Base-by-base conservation (phyloP, 1,284 basidiomycete genomes). In the Naganishia sp. region DNA sequence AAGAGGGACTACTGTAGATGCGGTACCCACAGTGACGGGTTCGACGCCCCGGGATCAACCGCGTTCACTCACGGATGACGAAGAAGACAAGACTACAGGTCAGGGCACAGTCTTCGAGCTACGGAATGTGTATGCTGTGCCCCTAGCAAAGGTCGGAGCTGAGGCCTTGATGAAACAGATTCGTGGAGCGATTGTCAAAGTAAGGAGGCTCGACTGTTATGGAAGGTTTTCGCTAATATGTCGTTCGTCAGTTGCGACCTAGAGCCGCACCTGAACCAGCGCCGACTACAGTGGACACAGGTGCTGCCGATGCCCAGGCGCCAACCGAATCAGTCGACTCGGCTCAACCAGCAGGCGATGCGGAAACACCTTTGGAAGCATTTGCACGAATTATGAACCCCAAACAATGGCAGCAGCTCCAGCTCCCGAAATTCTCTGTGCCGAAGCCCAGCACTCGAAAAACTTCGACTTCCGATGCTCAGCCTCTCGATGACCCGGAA, bases 121-220 rank as follows among this genome's bases (percentile, higher is more conserved):
- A 39, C 54, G 61, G 54, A 66, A 63, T 33, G 67, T 68, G 13
- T 68, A 68, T 63, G 67, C 67, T 16, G 36, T 68, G 18, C 67
- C 67, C 18, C 33, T 68, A 43, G 64, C 50, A 2, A 65, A 52
- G 36, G 59, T 45, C 11, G 67, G 56, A 0, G 64, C 64, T 3
- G 52, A 65, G 23, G 67, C n/a, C 46, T n/a, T 68, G 23, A 66
- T 68, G 48, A 63, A 33, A 13, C 55, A 52, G 21, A 44, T 68
- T 6, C 46, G 52, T 0, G 45, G 36, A 10, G 59, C 59, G 23
- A 45, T 60, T 45, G 48, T 45, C 3, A 68, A 68, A 43, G 67
- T 68, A 10, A 28, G 67, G 55, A 10, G 28, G 6, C 4, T 15
- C 23, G 36, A 42, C 31, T 33, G 21, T n/a, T 15, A 18, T 16